Evolutionary conservation across 768 basidiomycete species (phyloP).

Genomic region (Serendipita vermifera): DNA sequence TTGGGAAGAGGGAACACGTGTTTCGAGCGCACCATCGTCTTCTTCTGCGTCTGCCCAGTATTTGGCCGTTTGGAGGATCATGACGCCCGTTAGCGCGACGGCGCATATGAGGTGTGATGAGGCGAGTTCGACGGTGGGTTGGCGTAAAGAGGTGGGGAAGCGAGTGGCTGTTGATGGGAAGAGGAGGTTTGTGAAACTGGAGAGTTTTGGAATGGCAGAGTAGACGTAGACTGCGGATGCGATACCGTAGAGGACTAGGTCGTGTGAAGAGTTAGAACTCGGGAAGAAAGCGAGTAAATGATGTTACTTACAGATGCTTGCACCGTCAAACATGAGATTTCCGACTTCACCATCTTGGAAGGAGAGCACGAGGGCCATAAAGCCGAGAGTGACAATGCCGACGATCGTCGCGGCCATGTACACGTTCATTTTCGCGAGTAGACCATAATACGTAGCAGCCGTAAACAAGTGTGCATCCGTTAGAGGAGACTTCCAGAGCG

Average conservation of each 20-base stretch:
- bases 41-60: slow-evolving; percentile 76
- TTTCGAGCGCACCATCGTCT: slow-evolving; percentile 13
- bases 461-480: slow-evolving; percentile 79
- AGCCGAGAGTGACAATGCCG: slow-evolving; percentile 47
- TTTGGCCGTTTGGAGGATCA: slow-evolving; percentile 69
- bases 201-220: slow-evolving; percentile 56
- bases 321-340: slow-evolving; percentile 86
- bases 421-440: slow-evolving; percentile 52
- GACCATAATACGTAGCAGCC: slow-evolving; percentile 69
- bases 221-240: slow-evolving; percentile 60
- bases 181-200: slow-evolving; percentile 11
- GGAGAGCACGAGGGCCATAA: slow-evolving; percentile 60
- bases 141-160: slow-evolving; percentile 50
- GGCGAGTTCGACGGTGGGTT: slow-evolving; percentile 61
- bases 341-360: slow-evolving; percentile 62
- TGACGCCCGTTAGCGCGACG: slow-evolving; percentile 76
- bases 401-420: slow-evolving; percentile 44
- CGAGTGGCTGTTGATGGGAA: slow-evolving; percentile 38
- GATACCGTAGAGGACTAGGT: slow-evolving; percentile 58
- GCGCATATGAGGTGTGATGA: slow-evolving; percentile 77
- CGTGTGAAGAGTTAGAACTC: background rate
- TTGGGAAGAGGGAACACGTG: background rate
- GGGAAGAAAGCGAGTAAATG: background rate
- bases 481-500: slow-evolving; percentile 71
- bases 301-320: slow-evolving; percentile 58